Evolutionary conservation across 371 early-diverging fungal genomes (phyloP), one percentile per base, ranked within the genome.

Genomic region (Syncephalis plumigaleata): DNA sequence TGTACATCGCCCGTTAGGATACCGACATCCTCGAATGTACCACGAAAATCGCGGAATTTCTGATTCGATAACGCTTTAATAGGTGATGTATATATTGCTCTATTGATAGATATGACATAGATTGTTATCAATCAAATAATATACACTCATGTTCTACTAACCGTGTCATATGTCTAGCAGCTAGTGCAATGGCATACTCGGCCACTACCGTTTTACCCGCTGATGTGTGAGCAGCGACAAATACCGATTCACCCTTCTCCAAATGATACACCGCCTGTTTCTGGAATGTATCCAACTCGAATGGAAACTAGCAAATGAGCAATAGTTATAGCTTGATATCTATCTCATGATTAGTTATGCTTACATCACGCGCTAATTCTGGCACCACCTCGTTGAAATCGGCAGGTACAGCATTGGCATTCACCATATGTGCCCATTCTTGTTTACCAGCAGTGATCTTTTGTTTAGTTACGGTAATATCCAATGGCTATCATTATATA

Each of bases 151-250:
- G 37, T 36, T 22, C 50, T 39, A 44, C 54, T 9, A 55, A 75
- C 74, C 81, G 79, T 9, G 95, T 97, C 94, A 92, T 90, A 58
- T 94, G 96, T 50, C 85, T 81, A 53, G 77, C 70, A 9, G 95
- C 87, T 49, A 93, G 59, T 0, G 93, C 87, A 46, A 98, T 90
- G 0, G 98, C 98, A 61, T 98, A 98, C 65, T 99, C 98, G 0
- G 99, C 99, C 15, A 99, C 97, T 1, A 93, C 96, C 0, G 99
- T 99, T 66, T 99, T 99, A 48, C 99, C 99, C 1, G 99, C 98
- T 18, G 96, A 95, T 2, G 99, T 99, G 53, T 99, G 99, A 0
- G 99, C 99, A 2, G 99, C 94, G 20, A 99, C 89, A 70, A 99
- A 99, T 16, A 98, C 92, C 11, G 82, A 87, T 48, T 96, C 91